Evolutionary conservation across 805 yeast genomes (phyloP).

Genomic region (Debaryomyces hansenii): DNA sequence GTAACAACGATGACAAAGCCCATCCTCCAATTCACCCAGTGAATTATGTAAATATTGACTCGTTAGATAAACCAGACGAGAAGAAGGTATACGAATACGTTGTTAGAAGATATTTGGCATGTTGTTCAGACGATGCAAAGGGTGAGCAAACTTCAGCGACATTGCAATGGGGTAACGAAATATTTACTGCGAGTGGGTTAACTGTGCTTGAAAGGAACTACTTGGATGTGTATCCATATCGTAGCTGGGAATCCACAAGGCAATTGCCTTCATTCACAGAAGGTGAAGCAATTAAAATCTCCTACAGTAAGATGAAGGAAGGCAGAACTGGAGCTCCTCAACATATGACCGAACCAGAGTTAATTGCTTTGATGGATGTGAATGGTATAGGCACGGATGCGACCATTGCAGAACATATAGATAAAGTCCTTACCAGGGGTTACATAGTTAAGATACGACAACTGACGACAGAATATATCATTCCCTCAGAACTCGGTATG

Average conservation of each 20-base stretch:
- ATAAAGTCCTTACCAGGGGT: slow-evolving; percentile 66
- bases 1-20: slow-evolving; percentile 87
- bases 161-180: slow-evolving; percentile 77
- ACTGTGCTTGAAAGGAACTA: slow-evolving; percentile 73
- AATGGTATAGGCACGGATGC: slow-evolving; percentile 99
- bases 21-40: slow-evolving; percentile 99
- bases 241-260: slow-evolving; percentile 70
- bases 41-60: slow-evolving; percentile 35
- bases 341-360: slow-evolving; percentile 86
- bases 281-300: slow-evolving; percentile 58
- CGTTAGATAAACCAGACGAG: slow-evolving; percentile 42
- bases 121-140: slow-evolving; percentile 87
- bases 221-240: slow-evolving; percentile 76
- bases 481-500: slow-evolving; percentile 83
- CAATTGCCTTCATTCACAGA: slow-evolving; percentile 62
- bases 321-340: slow-evolving; percentile 83
- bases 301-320: slow-evolving; percentile 57
- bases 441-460: slow-evolving; percentile 54
- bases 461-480: slow-evolving; percentile 45
- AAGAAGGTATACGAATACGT: slow-evolving; percentile 82
- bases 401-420: slow-evolving; percentile 96
- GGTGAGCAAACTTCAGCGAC: slow-evolving; percentile 67
- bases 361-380: slow-evolving; percentile 90
- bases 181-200: slow-evolving; percentile 71
- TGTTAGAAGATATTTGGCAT: slow-evolving; percentile 82